Evolutionary conservation across 805 yeast species (phyloP), one percentile per base, ranked within the genome.

Genomic region (Saturnispora halmiae): DNA sequence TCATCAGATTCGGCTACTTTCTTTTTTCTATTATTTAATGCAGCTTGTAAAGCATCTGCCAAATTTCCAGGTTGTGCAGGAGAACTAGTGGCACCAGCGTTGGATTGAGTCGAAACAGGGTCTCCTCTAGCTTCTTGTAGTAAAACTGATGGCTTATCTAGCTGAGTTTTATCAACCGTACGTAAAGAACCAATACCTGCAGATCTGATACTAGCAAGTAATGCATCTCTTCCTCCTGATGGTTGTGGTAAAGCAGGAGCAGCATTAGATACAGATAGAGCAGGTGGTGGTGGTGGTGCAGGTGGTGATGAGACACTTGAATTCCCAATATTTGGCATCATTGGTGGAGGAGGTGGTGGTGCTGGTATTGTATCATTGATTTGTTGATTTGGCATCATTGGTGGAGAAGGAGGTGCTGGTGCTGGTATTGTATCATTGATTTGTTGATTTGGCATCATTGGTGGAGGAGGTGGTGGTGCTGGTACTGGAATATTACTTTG

Each of bases 1-100:
- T 82, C 92, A 48, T 86, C 95, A 49, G 86, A 78, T 15, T 70
- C 75, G 1, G 83, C 72, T 6, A 90, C 94, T 58, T 85, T 86
- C 16, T 73, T 76, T 61, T 90, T 90, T 54, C 96, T 73, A 42
- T 76, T 74, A 52, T 71, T 82, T 49, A 90, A 69, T 3, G 96
- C 97, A 14, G 83, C 82, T 1, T 82, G 75, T 15, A 51, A 40
- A 1, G 55, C 55, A 42, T 51, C 55, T 10, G 53, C 52, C 10
- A 51, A 21, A 35, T 71, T 76, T 3, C 73, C 78, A 7, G 73
- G 70, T n/a, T 63, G 59, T 3, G 69, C 66, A 2, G 67, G 59
- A 10, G 65, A 62, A 4, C 62, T 67, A n/a, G 61, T 60, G 11
- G 67, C 53, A 9, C 61, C 59, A 5, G 59, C 45, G 1, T 68